Percentiles rank a stretch among this genome's conserved stretches.
Evolutionary conservation across 768 basidiomycete species (phyloP).

Genomic region (Russula griseocarnosa): DNA sequence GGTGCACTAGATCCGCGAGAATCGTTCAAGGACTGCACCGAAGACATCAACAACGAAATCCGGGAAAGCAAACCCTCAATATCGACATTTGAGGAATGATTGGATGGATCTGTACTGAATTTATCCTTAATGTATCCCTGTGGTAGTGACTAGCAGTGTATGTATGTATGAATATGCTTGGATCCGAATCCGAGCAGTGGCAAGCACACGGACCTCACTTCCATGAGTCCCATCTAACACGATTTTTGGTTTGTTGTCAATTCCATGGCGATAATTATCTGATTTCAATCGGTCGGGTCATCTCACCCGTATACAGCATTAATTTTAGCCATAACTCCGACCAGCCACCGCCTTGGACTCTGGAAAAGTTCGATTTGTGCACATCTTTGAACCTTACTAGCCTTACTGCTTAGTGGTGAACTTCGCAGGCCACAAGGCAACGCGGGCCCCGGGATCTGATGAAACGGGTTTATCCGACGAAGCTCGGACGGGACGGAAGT

Average conservation of each 20-base stretch:
- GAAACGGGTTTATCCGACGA: neutral
- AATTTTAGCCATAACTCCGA: constrained; percentile 14
- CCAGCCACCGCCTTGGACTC: neutral
- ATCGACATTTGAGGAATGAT: constrained; percentile 7
- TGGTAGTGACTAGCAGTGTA: neutral
- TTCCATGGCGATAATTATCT: constrained; percentile 19
- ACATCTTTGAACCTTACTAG: neutral
- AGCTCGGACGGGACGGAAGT: constrained; percentile 2
- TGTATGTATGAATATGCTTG: neutral
- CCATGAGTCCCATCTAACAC: no score
- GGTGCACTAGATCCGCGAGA: constrained; percentile 54
- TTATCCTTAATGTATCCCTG: constrained; percentile 35
- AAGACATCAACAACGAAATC: constrained; percentile 63
- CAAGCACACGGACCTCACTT: neutral
- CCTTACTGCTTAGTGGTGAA: neutral
- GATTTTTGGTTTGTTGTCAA: neutral
- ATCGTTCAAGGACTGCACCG: constrained; percentile 60
- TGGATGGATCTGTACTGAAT: constrained; percentile 12
- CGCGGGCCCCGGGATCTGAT: neutral
- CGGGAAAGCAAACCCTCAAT: constrained; percentile 34
- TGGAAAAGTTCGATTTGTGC: neutral
- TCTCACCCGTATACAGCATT: neutral
- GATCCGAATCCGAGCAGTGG: constrained; percentile 4
- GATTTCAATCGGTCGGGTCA: constrained; percentile 12
- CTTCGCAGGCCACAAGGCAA: neutral